Percentiles rank a stretch among this genome's conserved stretches.
phyloP scores from a whole-genome alignment of 1,284 basidiomycete genomes.

The Apiotrichum porosum region DNA sequence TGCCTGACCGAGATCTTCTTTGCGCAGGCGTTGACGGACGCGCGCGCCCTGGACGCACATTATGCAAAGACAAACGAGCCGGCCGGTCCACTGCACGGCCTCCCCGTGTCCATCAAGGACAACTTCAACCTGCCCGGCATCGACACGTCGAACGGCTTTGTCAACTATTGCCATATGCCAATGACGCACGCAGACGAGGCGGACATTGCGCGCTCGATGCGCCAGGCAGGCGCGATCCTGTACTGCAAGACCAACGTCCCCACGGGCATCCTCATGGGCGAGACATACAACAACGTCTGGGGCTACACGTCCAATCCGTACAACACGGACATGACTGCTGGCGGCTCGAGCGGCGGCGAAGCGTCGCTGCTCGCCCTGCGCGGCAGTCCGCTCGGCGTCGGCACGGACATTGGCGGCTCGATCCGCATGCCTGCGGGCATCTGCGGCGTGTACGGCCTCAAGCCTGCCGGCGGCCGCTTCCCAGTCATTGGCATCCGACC shows the following conservation, averaged over 20 bases:
- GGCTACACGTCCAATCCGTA: constrained; percentile 41
- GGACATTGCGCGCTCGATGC: constrained; percentile 25
- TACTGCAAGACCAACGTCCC: constrained; percentile 21
- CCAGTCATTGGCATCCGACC: constrained; percentile 54
- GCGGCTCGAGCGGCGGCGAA: constrained; percentile 62
- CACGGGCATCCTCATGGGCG: constrained; percentile 25
- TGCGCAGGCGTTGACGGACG: constrained; percentile 44
- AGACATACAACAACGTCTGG: constrained; percentile 22
- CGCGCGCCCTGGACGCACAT: constrained; percentile 46
- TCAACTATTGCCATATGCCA: constrained; percentile 24
- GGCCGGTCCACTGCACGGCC: constrained; percentile 51
- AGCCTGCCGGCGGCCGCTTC: constrained; percentile 61
- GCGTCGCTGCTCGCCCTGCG: constrained; percentile 55
- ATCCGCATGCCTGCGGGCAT: constrained; percentile 63
- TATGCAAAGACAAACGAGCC: constrained; percentile 41
- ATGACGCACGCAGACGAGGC: constrained; percentile 8
- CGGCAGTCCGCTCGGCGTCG: constrained; percentile 61
- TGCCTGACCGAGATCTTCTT: constrained; percentile 50
- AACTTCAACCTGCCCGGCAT: constrained; percentile 42
- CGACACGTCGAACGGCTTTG: constrained; percentile 32
- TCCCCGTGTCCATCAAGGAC: constrained; percentile 51
- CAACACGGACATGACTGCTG: constrained; percentile 49
- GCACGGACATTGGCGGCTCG: constrained; percentile 67
- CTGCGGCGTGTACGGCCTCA: constrained; percentile 63
- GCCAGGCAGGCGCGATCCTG: constrained; percentile 11